Evolutionary conservation across 257 asterid genomes (phyloP).

Genomic region (Haberlea rhodopensis): DNA sequence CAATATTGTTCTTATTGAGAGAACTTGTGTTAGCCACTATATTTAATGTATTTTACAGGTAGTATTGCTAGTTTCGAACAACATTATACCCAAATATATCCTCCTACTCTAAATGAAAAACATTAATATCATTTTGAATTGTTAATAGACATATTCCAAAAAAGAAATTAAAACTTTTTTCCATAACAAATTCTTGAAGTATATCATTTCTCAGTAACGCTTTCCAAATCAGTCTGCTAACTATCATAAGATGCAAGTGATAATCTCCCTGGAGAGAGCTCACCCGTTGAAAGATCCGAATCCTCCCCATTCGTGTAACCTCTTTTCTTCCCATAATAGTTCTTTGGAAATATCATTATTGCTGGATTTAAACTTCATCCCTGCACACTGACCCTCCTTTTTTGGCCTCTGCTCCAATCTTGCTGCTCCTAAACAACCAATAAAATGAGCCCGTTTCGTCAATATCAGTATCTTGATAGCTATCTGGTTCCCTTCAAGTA

Average conservation of each 20-base stretch:
- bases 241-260: slow-evolving; percentile 37
- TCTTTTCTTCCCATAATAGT: slow-evolving; percentile 5
- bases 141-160: not conserved
- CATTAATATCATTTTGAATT: not conserved
- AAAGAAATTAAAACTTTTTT: not conserved
- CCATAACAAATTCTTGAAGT: not conserved
- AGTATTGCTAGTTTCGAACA: not conserved
- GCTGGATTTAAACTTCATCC: slow-evolving; percentile 7
- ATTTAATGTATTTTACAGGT: not conserved
- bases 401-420: slow-evolving; percentile 6
- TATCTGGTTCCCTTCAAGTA: slow-evolving; percentile 6
- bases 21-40: too few relatives aligned
- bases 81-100: not conserved
- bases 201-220: slow-evolving; percentile 27
- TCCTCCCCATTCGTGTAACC: too few relatives aligned
- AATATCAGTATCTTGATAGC: not conserved
- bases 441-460: slow-evolving; percentile 29
- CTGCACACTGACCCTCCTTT: slow-evolving; percentile 5
- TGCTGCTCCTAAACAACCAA: slow-evolving; percentile 33
- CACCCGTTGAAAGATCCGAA: too few relatives aligned
- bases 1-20: too few relatives aligned
- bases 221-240: slow-evolving; percentile 39
- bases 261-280: slow-evolving; percentile 33
- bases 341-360: slow-evolving; percentile 18
- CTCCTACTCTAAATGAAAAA: not conserved